Evolutionary conservation across 371 early-diverging fungal species (phyloP).

Genomic region (Batrachochytrium dendrobatidis): DNA sequence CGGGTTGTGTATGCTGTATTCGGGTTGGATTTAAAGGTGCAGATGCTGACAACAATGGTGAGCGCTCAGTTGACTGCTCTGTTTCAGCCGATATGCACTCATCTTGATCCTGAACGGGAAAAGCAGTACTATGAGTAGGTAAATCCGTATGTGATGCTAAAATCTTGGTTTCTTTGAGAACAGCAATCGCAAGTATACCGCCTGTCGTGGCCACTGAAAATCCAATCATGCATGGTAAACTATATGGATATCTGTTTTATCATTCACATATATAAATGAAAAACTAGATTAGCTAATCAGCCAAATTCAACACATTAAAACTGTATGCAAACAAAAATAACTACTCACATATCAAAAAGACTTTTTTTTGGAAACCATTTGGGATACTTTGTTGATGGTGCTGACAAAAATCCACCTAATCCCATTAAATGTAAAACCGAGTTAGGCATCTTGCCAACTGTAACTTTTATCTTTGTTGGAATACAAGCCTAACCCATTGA

Average conservation of each 20-base stretch:
- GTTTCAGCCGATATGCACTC: not conserved
- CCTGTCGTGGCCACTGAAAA: conserved; percentile 10
- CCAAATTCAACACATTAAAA: not conserved
- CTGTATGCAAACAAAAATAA: not conserved
- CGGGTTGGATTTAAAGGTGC: not conserved
- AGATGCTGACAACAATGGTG: not conserved
- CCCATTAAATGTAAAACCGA: no score
- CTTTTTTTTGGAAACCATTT: conserved; percentile 16
- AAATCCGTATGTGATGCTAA: no score
- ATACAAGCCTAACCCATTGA: no score
- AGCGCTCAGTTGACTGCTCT: not conserved
- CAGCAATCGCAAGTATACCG: conserved; percentile 11
- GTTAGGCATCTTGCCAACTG: no score
- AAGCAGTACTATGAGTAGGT: no score
- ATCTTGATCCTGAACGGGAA: no score
- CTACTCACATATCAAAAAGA: conserved; percentile 12
- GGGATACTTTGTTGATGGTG: conserved; percentile 21
- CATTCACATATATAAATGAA: not conserved
- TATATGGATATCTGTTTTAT: conserved; percentile 15
- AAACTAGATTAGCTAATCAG: no score
- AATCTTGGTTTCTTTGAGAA: conserved; percentile 19
- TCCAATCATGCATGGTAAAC: conserved; percentile 19
- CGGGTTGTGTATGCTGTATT: not conserved
- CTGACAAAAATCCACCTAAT: conserved; percentile 9
- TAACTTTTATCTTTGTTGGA: no score